These are phyloP conservation scores for Aspergillus fumigatus DNA, from an alignment of 2,329 filamentous ascomycete genomes.

Conservation along the genomic window DNA sequence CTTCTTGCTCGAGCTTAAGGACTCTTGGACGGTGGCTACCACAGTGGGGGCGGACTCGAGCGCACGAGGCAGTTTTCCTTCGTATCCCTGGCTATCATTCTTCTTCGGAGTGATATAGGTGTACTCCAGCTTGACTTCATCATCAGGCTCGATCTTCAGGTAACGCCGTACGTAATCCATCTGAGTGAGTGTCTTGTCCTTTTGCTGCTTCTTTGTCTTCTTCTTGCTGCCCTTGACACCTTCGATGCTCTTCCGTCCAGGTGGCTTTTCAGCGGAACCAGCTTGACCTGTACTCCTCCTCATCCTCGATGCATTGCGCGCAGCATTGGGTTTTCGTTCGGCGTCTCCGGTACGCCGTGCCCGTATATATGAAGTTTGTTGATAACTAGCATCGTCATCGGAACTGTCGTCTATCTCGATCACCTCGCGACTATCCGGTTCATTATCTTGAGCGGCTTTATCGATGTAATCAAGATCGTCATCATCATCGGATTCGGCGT, in stretches of 20 bases:
- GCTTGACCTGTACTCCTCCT: slow-evolving; percentile 9
- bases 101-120: slow-evolving; percentile 22
- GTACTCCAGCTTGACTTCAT: slow-evolving; percentile 32
- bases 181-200: slow-evolving; percentile 39
- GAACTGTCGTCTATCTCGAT: slow-evolving; percentile 23
- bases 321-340: slow-evolving; percentile 9
- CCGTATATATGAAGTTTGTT: slow-evolving; percentile 8
- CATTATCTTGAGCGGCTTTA: not conserved
- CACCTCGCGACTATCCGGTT: slow-evolving; percentile 13
- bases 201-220: slow-evolving; percentile 17
- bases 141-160: slow-evolving; percentile 31
- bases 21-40: not conserved
- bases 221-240: slow-evolving; percentile 18
- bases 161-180: slow-evolving; percentile 39
- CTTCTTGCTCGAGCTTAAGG: slow-evolving; percentile 16
- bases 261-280: slow-evolving; percentile 12
- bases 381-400: slow-evolving; percentile 20
- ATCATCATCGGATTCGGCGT: slow-evolving; percentile 9
- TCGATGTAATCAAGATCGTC: slow-evolving; percentile 31
- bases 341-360: slow-evolving; percentile 6
- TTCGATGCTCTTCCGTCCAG: slow-evolving; percentile 18
- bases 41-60: not conserved
- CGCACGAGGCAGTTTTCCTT: not conserved
- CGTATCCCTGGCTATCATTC: not conserved
- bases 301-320: slow-evolving; percentile 12